These are phyloP conservation scores for Chytriomyces confervae DNA, from an alignment of 192 early-diverging fungal genomes.

Conservation along the genomic window DNA sequence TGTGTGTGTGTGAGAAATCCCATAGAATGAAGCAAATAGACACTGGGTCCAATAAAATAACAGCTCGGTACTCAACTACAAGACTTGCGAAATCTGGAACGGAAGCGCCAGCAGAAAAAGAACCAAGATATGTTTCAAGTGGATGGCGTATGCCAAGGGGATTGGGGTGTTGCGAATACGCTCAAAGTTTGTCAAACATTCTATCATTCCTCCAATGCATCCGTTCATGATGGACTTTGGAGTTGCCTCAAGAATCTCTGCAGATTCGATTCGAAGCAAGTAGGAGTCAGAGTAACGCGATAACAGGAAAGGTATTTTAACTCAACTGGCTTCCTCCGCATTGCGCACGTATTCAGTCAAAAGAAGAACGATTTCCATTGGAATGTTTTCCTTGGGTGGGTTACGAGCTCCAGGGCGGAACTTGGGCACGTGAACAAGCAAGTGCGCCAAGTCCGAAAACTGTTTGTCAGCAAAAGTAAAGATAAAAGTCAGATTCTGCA, in stretches of 20 bases:
- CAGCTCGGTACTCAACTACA: conserved; percentile 49
- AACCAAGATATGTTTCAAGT: conserved; percentile 70
- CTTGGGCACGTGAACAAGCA: conserved; percentile 70
- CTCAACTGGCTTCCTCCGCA: conserved; percentile 8
- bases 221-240: conserved; percentile 42
- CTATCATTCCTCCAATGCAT: conserved; percentile 51
- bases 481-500: background rate
- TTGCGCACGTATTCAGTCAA: conserved; percentile 30
- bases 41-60: background rate
- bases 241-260: conserved; percentile 44
- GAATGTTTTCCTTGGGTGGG: conserved; percentile 8
- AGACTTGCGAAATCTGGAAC: conserved; percentile 59
- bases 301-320: background rate
- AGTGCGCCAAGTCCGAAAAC: conserved; percentile 73
- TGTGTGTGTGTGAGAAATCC: conserved; percentile 8
- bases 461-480: conserved; percentile 4
- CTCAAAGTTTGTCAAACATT: conserved; percentile 69
- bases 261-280: background rate
- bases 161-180: conserved; percentile 74
- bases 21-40: background rate
- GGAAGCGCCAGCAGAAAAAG: conserved; percentile 67
- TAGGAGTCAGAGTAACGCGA: too few species aligned
- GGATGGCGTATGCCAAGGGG: conserved; percentile 72
- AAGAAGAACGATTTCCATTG: conserved; percentile 18
- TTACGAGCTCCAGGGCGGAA: conserved; percentile 44